These are phyloP conservation scores for Phytophthora crassamura DNA, from an alignment of 352 stramenopile genomes.

Conservation along the genomic window DNA sequence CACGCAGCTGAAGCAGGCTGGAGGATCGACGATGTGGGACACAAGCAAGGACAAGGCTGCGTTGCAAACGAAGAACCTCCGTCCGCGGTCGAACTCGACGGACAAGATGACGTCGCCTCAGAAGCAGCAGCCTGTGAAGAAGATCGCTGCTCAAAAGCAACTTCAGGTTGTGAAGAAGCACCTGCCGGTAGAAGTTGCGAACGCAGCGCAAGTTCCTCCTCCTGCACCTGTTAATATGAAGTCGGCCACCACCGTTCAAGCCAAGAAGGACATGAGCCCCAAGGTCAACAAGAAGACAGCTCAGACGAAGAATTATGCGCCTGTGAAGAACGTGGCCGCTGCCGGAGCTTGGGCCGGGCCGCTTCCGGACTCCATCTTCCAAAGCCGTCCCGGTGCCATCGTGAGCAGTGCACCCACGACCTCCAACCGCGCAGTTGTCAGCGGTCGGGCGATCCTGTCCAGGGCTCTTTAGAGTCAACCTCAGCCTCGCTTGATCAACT, in stretches of 20 bases:
- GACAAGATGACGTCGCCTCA: background rate
- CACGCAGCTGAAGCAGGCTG: too few relatives aligned
- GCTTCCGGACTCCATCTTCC: background rate
- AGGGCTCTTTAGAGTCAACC: too few relatives aligned
- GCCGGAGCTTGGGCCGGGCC: constrained; percentile 1
- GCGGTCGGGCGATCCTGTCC: constrained; percentile 8
- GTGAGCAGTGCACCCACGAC: constrained; percentile 8
- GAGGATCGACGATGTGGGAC: too few relatives aligned
- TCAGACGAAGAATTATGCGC: constrained; percentile 8
- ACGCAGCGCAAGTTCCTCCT: constrained; percentile 12
- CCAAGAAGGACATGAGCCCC: too few relatives aligned
- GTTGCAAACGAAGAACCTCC: constrained; percentile 22
- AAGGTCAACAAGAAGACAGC: too few relatives aligned
- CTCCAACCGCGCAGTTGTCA: too few relatives aligned
- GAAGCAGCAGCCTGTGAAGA: constrained; percentile 5
- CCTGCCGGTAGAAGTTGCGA: constrained; percentile 11
- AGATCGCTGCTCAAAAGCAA: constrained; percentile 3
- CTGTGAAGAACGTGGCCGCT: constrained; percentile 3
- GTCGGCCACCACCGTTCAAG: background rate
- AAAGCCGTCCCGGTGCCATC: constrained; percentile 12
- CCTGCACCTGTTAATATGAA: constrained; percentile 17
- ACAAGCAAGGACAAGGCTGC: too few relatives aligned
- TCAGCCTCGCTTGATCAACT: too few relatives aligned
- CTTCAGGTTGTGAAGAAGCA: constrained; percentile 21
- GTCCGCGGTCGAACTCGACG: background rate